Conservation (phyloP, 768 basidiomycete genomes). For the Saitozyma podzolica region DNA sequence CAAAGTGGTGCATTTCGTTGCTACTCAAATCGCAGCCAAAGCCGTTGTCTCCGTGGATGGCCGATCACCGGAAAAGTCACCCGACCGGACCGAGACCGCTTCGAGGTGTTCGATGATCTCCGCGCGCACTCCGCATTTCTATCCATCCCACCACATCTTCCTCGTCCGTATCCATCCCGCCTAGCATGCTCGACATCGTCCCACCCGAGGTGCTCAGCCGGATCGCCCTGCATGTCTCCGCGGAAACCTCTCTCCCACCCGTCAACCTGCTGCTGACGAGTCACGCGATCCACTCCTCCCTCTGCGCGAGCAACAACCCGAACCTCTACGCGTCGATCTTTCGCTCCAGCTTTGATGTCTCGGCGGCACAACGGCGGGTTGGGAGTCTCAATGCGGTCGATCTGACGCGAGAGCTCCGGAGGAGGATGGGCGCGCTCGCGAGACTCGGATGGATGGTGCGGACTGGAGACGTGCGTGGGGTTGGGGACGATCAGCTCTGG, state of each 20-base stretch:
- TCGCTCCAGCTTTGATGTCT: conserved; percentile 35
- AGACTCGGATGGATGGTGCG: conserved; percentile 25
- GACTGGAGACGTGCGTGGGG: conserved; percentile 16
- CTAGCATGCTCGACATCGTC: conserved; percentile 56
- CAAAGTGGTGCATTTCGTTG: too few species aligned
- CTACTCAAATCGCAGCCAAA: too few species aligned
- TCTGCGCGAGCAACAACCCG: conserved; percentile 35
- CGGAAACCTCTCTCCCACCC: conserved; percentile 35
- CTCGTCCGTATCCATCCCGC: too few species aligned
- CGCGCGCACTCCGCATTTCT: too few species aligned
- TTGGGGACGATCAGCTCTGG: conserved; percentile 45
- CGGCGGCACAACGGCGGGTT: conserved; percentile 49
- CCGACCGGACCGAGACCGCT: too few species aligned
- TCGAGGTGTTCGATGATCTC: too few species aligned
- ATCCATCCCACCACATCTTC: too few species aligned
- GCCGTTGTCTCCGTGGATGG: too few species aligned
- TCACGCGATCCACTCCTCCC: conserved; percentile 22
- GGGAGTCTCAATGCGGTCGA: conserved; percentile 15
- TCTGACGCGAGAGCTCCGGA: conserved; percentile 36
- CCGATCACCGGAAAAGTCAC: too few species aligned
- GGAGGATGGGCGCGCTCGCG: conserved; percentile 28
- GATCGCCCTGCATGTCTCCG: conserved; percentile 67
- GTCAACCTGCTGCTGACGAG: conserved; percentile 39
- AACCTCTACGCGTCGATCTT: conserved; percentile 42
- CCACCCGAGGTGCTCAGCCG: conserved; percentile 78